These are phyloP conservation scores for Truncatella angustata DNA, from an alignment of 2,329 filamentous ascomycete species.

Conservation along the genomic window DNA sequence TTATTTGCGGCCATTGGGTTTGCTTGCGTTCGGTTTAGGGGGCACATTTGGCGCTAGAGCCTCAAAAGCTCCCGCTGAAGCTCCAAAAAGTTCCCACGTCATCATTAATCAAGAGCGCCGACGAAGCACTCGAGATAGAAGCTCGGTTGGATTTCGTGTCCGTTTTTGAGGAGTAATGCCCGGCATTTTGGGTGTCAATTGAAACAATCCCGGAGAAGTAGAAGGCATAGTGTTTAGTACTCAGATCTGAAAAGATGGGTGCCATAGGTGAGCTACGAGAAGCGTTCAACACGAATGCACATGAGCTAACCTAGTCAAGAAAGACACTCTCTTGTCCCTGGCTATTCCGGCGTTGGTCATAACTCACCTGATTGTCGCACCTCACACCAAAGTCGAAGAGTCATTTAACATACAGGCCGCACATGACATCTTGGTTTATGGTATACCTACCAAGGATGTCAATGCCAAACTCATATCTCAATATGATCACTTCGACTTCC, in stretches of 20 bases:
- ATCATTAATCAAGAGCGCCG: too few relatives aligned
- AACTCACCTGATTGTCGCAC: conserved; percentile 70
- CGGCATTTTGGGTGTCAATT: too few relatives aligned
- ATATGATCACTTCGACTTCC: conserved; percentile 90
- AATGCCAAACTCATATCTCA: conserved; percentile 52
- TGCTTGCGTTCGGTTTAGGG: not conserved
- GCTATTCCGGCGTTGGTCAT: conserved; percentile 63
- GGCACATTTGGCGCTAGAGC: not conserved
- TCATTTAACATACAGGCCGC: conserved; percentile 96
- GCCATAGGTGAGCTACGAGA: not conserved
- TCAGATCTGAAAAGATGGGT: conserved; percentile 1
- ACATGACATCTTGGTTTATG: conserved; percentile 84
- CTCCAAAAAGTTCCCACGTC: not conserved
- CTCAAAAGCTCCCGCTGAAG: not conserved
- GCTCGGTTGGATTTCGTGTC: not conserved
- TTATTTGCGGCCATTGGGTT: not conserved
- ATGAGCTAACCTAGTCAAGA: conserved; percentile 1
- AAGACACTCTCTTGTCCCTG: conserved; percentile 49
- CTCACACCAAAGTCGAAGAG: conserved; percentile 97
- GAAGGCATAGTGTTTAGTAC: too few relatives aligned
- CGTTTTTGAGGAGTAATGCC: not conserved
- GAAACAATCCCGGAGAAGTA: too few relatives aligned
- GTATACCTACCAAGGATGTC: conserved; percentile 61
- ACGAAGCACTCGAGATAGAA: too few relatives aligned
- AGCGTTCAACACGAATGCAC: too few relatives aligned